Percentiles rank a stretch among this genome's conserved stretches.
These are phyloP conservation scores for Auricularia sp. DNA, from an alignment of 768 basidiomycete species.

Conservation along the genomic window DNA sequence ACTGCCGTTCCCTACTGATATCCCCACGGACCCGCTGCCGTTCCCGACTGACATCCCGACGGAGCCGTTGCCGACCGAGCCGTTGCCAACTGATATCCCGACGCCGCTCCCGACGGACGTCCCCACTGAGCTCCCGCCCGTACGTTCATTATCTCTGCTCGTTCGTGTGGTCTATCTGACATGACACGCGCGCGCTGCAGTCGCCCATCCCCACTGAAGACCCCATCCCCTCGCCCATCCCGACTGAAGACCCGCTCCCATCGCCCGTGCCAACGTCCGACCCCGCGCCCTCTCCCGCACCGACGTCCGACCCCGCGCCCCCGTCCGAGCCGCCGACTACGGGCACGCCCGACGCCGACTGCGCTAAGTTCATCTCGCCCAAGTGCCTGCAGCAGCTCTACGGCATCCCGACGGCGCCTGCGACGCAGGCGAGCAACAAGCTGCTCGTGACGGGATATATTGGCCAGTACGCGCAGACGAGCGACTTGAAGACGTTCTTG, in stretches of 20 bases:
- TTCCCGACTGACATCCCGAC: too few relatives aligned
- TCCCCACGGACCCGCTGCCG: too few relatives aligned
- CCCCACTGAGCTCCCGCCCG: neutral
- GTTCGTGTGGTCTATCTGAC: too few relatives aligned
- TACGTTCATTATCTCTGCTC: too few relatives aligned
- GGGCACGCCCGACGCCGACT: slow-evolving; percentile 12
- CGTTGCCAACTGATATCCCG: neutral
- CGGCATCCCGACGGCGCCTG: slow-evolving; percentile 23
- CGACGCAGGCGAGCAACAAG: slow-evolving; percentile 20
- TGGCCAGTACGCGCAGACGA: slow-evolving; percentile 22
- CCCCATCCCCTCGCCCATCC: neutral
- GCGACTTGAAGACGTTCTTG: slow-evolving; percentile 16
- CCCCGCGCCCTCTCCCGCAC: neutral
- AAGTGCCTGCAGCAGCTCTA: slow-evolving; percentile 28
- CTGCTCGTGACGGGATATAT: slow-evolving; percentile 27
- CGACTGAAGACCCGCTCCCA: neutral
- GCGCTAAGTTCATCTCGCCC: slow-evolving; percentile 22
- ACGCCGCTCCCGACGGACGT: neutral
- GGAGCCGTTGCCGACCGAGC: too few relatives aligned
- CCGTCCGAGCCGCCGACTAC: slow-evolving; percentile 7
- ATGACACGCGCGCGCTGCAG: too few relatives aligned
- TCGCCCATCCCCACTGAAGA: too few relatives aligned
- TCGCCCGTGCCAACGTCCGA: neutral
- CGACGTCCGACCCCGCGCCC: neutral
- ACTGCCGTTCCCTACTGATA: too few relatives aligned